Conservation (phyloP, 2,329 filamentous ascomycete genomes). For the Paracorniculantispora psalliotae region DNA sequence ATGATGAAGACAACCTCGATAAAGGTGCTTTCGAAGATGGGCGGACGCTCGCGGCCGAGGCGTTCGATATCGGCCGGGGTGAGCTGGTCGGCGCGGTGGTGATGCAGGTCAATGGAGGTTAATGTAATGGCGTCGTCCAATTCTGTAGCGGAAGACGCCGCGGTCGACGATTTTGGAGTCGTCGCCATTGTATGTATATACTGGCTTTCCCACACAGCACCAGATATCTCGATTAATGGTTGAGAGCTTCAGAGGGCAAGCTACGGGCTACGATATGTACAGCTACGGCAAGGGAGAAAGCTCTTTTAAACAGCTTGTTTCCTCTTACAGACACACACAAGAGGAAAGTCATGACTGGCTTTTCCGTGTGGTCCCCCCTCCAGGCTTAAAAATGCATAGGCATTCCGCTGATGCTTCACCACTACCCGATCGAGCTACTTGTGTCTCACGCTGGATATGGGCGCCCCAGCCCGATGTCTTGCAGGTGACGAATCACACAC, state of each 20-base stretch:
- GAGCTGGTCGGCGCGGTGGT: background rate
- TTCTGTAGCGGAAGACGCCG: background rate
- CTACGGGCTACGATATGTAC: background rate
- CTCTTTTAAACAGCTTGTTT: constrained; percentile 5
- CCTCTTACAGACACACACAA: background rate
- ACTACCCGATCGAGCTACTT: background rate
- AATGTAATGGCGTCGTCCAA: background rate
- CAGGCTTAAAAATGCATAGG: constrained; percentile 2
- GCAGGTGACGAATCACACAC: background rate
- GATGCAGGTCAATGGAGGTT: background rate
- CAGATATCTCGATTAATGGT: no score
- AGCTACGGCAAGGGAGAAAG: background rate
- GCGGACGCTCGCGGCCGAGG: constrained; percentile 54
- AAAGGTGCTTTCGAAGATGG: constrained; percentile 44
- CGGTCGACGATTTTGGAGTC: constrained; percentile 1
- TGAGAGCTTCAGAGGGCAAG: background rate
- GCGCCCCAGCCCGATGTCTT: background rate
- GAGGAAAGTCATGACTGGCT: background rate
- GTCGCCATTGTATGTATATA: background rate
- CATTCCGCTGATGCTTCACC: constrained; percentile 8
- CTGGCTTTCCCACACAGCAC: no score
- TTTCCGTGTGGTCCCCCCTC: background rate
- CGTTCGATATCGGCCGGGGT: constrained; percentile 40
- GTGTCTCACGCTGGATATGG: constrained; percentile 9
- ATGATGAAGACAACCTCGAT: constrained; percentile 50